phyloP scores from a whole-genome alignment of 1,284 basidiomycete genomes.

The Sporisorium iseilematis-ciliati region DNA sequence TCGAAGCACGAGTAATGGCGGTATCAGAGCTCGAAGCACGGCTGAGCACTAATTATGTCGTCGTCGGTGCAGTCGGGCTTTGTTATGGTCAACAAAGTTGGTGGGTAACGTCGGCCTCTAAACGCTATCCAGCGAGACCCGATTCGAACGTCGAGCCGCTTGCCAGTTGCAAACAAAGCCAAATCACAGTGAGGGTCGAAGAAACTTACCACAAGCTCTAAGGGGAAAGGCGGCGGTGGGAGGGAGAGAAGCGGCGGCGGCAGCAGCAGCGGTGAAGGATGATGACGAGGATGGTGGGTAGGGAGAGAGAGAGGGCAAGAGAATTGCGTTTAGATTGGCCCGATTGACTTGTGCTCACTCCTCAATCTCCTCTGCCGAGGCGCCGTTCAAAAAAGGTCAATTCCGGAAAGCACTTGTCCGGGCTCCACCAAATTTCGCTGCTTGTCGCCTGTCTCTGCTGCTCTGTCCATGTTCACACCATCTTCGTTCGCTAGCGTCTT shows the following conservation, averaged over 20 bases:
- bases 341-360: not conserved
- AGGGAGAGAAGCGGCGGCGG: conserved; percentile 14
- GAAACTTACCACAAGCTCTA: conserved; percentile 51
- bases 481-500: not conserved
- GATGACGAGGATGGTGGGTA: conserved; percentile 41
- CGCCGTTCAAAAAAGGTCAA: not conserved
- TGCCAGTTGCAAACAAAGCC: not conserved
- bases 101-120: not conserved
- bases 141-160: conserved; percentile 1
- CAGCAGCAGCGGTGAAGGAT: conserved; percentile 28
- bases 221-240: conserved; percentile 27
- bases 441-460: not conserved
- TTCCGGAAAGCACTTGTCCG: not conserved
- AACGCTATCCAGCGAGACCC: not conserved
- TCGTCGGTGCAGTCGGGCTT: not conserved
- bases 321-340: conserved; percentile 1
- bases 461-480: not conserved
- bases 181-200: not conserved
- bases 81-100: conserved; percentile 9
- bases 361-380: not conserved
- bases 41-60: not conserved
- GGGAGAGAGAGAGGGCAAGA: not conserved
- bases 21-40: conserved; percentile 2
- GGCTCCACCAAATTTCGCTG: not conserved
- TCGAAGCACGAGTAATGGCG: not conserved